Conservation (phyloP, 1,284 basidiomycete genomes). For the Dichomitus squalens region DNA sequence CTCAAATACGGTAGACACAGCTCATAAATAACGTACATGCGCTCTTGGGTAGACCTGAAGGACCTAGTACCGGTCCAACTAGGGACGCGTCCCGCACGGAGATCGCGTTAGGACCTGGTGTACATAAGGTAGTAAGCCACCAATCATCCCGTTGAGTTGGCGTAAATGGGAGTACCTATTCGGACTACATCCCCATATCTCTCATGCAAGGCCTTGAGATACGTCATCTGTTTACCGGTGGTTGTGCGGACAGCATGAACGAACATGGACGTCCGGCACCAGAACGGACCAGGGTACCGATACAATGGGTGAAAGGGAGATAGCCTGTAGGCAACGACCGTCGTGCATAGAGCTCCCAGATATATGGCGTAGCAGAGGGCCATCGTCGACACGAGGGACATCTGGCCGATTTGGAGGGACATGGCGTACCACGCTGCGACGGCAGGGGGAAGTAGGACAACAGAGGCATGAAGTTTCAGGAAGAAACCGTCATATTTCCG, state of each 20-base stretch:
- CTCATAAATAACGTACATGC: slow-evolving; percentile 5
- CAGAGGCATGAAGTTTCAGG: no score
- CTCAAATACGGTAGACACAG: no score
- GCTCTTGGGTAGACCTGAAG: slow-evolving; percentile 26
- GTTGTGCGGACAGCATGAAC: background rate
- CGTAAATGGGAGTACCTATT: slow-evolving; percentile 20
- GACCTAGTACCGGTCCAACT: slow-evolving; percentile 17
- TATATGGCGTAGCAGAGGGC: no score
- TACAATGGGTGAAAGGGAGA: no score
- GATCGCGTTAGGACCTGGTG: slow-evolving; percentile 18
- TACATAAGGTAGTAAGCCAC: background rate
- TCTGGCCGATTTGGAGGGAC: no score
- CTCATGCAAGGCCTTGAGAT: slow-evolving; percentile 25
- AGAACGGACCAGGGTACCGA: slow-evolving; percentile 29
- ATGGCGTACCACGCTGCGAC: no score
- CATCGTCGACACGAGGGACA: no score
- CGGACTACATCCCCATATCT: slow-evolving; percentile 35
- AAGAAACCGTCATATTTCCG: no score
- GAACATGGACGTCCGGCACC: slow-evolving; percentile 27
- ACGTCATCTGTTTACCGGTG: background rate
- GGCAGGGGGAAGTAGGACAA: no score
- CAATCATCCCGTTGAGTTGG: no score
- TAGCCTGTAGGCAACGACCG: no score
- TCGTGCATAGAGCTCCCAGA: no score
- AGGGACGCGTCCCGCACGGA: slow-evolving; percentile 1